Evolutionary conservation across 331 rosid species (phyloP).

Genomic region (Malus hybrid): DNA sequence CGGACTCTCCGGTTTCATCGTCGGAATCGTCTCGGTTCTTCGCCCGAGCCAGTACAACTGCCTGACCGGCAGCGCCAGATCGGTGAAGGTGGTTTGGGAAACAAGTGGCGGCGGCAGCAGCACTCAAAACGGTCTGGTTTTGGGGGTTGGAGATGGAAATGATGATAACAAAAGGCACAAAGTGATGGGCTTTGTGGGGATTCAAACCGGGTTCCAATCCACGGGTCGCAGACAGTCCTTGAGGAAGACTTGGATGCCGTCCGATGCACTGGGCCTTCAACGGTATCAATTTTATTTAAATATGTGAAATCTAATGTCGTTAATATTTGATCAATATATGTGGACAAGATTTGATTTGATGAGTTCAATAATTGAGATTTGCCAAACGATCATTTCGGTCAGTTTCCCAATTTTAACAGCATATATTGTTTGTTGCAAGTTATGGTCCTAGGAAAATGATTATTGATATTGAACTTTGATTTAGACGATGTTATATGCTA

Average conservation of each 20-base stretch:
- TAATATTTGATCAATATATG: background rate
- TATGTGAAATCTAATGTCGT: background rate
- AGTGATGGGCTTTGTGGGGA: constrained; percentile 90
- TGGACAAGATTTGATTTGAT: background rate
- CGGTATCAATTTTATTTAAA: constrained; percentile 31
- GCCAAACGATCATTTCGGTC: background rate
- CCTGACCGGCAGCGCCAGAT: constrained; percentile 29
- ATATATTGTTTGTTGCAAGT: background rate
- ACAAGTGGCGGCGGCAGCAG: constrained; percentile 11
- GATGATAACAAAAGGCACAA: constrained; percentile 28
- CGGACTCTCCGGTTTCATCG: constrained; percentile 13
- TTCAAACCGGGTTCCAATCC: constrained; percentile 81
- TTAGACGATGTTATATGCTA: background rate
- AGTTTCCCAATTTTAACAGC: background rate
- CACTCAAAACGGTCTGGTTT: constrained; percentile 1
- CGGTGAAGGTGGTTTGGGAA: constrained; percentile 82
- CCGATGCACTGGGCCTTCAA: constrained; percentile 66
- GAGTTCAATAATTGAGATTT: background rate
- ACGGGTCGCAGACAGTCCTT: constrained; percentile 60
- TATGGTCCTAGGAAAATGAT: background rate
- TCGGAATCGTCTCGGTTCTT: constrained; percentile 35
- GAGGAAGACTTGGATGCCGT: constrained; percentile 92
- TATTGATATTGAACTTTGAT: background rate
- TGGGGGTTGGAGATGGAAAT: background rate
- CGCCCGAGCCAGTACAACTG: constrained; percentile 28